Evolutionary conservation across 805 yeast species (phyloP).

Genomic region (Saturnispora hagleri): DNA sequence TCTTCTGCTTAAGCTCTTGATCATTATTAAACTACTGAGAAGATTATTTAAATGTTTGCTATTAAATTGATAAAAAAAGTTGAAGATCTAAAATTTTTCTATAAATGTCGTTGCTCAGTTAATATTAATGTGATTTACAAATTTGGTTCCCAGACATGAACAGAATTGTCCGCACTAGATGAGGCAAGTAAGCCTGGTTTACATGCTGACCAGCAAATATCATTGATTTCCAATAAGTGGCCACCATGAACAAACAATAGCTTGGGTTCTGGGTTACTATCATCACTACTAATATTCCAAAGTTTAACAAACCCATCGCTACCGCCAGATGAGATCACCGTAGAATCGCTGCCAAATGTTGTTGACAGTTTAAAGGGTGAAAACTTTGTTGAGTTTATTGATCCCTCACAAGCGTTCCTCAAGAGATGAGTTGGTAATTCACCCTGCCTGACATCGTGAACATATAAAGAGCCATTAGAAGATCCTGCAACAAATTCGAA

Average conservation of each 20-base stretch:
- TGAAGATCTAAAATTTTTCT: background rate
- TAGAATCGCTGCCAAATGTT: background rate
- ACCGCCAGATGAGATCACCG: conserved; percentile 51
- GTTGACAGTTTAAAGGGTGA: conserved; percentile 46
- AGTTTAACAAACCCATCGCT: conserved; percentile 54
- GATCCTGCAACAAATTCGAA: conserved; percentile 62
- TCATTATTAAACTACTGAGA: background rate
- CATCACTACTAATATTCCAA: conserved; percentile 40
- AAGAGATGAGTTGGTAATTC: conserved; percentile 24
- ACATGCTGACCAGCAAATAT: conserved; percentile 71
- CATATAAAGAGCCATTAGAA: conserved; percentile 40
- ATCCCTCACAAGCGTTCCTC: conserved; percentile 34
- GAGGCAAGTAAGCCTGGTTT: conserved; percentile 64
- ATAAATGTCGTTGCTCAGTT: background rate
- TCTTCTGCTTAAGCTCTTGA: background rate
- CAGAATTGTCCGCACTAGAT: conserved; percentile 75
- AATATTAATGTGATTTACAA: background rate
- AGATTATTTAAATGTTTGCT: background rate
- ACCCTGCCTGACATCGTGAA: conserved; percentile 59
- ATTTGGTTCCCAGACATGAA: conserved; percentile 78
- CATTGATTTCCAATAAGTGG: conserved; percentile 80
- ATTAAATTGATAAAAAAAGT: background rate
- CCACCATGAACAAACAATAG: conserved; percentile 70
- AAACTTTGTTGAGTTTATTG: conserved; percentile 67
- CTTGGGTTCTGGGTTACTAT: conserved; percentile 13